Evolutionary conservation across 202 grass and related monocot genomes (phyloP).

Genomic region (Hordeum pubiflorum): DNA sequence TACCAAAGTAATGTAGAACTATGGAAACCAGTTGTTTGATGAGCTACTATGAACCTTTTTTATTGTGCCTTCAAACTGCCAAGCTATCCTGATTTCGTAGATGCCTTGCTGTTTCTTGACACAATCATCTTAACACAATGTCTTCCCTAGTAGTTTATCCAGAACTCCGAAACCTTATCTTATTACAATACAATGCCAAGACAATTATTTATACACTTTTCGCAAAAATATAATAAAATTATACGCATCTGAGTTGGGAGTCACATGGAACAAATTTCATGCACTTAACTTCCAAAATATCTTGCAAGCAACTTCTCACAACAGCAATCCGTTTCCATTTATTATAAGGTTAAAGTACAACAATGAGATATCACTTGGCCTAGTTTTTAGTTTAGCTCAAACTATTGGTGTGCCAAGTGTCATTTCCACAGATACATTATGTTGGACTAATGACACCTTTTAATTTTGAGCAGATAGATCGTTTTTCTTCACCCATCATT

Average conservation of each 20-base stretch:
- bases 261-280: neutral
- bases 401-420: neutral
- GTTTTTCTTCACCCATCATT: constrained; percentile 70
- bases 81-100: neutral
- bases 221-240: neutral
- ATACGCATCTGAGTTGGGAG: neutral
- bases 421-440: constrained; percentile 7
- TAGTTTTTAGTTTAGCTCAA: neutral
- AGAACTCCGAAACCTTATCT: neutral
- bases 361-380: neutral
- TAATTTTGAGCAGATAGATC: constrained; percentile 42
- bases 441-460: neutral
- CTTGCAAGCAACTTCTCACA: neutral
- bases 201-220: neutral
- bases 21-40: neutral
- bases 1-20: neutral
- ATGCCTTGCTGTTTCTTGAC: neutral
- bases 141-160: neutral
- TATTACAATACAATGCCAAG: neutral
- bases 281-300: constrained; percentile 21
- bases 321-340: neutral
- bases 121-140: neutral
- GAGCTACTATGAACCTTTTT: neutral
- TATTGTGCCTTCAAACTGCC: neutral
- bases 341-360: neutral